Evolutionary conservation across 2,329 filamentous ascomycete species (phyloP).

Genomic region (Exophiala xenobiotica): DNA sequence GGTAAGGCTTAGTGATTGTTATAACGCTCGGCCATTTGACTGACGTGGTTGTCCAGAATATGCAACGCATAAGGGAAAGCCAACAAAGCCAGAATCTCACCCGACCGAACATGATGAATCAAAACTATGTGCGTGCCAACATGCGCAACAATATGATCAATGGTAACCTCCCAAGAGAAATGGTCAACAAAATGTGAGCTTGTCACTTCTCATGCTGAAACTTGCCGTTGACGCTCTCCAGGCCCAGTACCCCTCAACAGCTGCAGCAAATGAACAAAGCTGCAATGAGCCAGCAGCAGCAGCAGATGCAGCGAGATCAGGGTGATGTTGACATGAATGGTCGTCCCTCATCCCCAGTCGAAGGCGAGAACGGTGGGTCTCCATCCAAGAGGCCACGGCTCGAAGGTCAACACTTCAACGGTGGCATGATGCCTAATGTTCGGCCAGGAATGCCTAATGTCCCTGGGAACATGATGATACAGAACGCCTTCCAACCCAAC

Average conservation of each 20-base stretch:
- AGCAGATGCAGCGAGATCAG: slow-evolving; percentile 78
- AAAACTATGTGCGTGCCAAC: slow-evolving; percentile 59
- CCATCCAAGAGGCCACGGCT: slow-evolving; percentile 87
- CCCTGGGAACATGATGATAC: slow-evolving; percentile 41
- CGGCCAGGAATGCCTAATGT: slow-evolving; percentile 66
- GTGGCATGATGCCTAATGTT: slow-evolving; percentile 75
- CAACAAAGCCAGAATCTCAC: slow-evolving; percentile 71
- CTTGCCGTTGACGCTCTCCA: slow-evolving; percentile 4
- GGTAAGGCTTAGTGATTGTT: slow-evolving; percentile 54
- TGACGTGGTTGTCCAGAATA: slow-evolving; percentile 9
- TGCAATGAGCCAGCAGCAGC: slow-evolving; percentile 64
- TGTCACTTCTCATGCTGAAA: no score
- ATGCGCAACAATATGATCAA: slow-evolving; percentile 29
- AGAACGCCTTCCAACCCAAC: slow-evolving; percentile 72
- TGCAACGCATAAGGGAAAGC: slow-evolving; percentile 64
- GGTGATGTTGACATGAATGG: slow-evolving; percentile 84
- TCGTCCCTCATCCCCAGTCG: slow-evolving; percentile 76
- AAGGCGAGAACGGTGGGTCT: slow-evolving; percentile 83
- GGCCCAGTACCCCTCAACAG: slow-evolving; percentile 29
- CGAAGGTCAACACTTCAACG: slow-evolving; percentile 69
- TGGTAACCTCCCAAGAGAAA: slow-evolving; percentile 23
- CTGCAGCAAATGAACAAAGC: slow-evolving; percentile 24
- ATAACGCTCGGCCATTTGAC: slow-evolving; percentile 13
- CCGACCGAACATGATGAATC: slow-evolving; percentile 60
- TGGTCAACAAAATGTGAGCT: slow-evolving; percentile 27